A percentile compares a stretch with the other conserved stretches of the same genome.
Evolutionary conservation across 805 yeast genomes (phyloP).

Genomic region (Ogataea methanolica): DNA sequence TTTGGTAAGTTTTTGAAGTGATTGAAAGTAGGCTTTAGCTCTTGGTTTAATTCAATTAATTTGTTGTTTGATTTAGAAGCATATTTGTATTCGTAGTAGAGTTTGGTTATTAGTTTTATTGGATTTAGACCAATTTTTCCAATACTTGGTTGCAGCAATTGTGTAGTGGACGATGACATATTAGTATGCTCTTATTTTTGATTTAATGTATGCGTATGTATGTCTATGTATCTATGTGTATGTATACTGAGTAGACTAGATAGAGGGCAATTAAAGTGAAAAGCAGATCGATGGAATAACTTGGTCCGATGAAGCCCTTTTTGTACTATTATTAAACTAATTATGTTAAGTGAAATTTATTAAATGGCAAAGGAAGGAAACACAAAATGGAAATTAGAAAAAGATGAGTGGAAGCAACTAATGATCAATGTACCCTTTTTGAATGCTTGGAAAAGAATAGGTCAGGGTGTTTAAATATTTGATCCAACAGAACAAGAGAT

Average conservation of each 20-base stretch:
- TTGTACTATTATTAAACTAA: too few species aligned
- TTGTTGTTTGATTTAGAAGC: slow-evolving; percentile 18
- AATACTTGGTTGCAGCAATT: not conserved
- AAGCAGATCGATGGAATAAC: too few species aligned
- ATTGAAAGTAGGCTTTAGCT: slow-evolving; percentile 18
- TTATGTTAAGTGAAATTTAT: too few species aligned
- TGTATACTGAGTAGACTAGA: too few species aligned
- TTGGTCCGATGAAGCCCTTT: too few species aligned
- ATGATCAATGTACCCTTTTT: too few species aligned
- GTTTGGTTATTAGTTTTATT: slow-evolving; percentile 12
- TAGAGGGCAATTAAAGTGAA: too few species aligned
- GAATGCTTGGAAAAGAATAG: too few species aligned
- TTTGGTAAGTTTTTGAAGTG: slow-evolving; percentile 16
- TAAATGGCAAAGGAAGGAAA: not conserved
- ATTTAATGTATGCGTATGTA: too few species aligned
- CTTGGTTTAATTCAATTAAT: slow-evolving; percentile 14
- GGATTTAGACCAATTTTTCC: slow-evolving; percentile 10
- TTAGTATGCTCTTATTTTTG: too few species aligned
- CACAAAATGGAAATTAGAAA: not conserved
- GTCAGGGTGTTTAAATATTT: too few species aligned
- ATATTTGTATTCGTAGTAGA: slow-evolving; percentile 15
- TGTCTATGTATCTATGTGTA: too few species aligned
- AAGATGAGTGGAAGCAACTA: not conserved
- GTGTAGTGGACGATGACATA: not conserved
- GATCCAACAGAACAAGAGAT: not conserved